Percentiles rank a stretch among this genome's conserved stretches.
phyloP scores from a whole-genome alignment of 805 yeast genomes.

The Metschnikowia corniflorae region DNA sequence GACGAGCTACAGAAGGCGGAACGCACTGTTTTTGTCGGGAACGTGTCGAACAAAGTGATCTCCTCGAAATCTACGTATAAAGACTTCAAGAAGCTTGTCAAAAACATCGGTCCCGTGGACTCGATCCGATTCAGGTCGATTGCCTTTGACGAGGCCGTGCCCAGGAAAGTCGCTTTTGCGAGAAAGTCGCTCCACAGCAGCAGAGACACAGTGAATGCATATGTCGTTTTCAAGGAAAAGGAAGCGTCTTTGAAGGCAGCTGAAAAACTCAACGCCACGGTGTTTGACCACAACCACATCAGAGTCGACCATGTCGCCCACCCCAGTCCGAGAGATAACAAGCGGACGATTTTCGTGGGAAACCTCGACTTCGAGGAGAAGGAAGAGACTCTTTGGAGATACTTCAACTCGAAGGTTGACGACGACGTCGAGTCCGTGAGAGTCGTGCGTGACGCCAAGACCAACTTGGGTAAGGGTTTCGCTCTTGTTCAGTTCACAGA shows the following conservation, averaged over 20 bases:
- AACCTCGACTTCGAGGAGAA: slow-evolving; percentile 89
- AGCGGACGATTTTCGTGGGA: slow-evolving; percentile 85
- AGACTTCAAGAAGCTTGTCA: slow-evolving; percentile 62
- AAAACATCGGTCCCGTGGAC: slow-evolving; percentile 50
- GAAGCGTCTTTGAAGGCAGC: slow-evolving; percentile 46
- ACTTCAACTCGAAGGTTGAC: slow-evolving; percentile 49
- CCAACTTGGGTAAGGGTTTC: slow-evolving; percentile 95
- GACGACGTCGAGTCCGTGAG: slow-evolving; percentile 81
- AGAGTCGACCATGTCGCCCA: slow-evolving; percentile 93
- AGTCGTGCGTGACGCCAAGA: slow-evolving; percentile 85
- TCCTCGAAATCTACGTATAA: slow-evolving; percentile 59
- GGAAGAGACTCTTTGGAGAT: slow-evolving; percentile 86
- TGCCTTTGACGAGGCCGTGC: slow-evolving; percentile 81
- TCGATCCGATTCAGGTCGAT: slow-evolving; percentile 90
- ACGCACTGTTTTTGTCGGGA: slow-evolving; percentile 84
- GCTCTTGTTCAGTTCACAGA: slow-evolving; percentile 91
- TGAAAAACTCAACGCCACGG: slow-evolving; percentile 56
- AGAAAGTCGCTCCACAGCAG: slow-evolving; percentile 71
- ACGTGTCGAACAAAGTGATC: slow-evolving; percentile 64
- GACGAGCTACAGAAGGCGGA: slow-evolving; percentile 79
- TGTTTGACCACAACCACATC: slow-evolving; percentile 70
- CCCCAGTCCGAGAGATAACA: slow-evolving; percentile 82
- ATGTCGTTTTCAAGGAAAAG: slow-evolving; percentile 69
- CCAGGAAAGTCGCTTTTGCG: slow-evolving; percentile 88
- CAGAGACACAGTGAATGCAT: slow-evolving; percentile 83